phyloP scores from a whole-genome alignment of 2,329 filamentous ascomycete genomes.

The Trichocomaceae sp. region DNA sequence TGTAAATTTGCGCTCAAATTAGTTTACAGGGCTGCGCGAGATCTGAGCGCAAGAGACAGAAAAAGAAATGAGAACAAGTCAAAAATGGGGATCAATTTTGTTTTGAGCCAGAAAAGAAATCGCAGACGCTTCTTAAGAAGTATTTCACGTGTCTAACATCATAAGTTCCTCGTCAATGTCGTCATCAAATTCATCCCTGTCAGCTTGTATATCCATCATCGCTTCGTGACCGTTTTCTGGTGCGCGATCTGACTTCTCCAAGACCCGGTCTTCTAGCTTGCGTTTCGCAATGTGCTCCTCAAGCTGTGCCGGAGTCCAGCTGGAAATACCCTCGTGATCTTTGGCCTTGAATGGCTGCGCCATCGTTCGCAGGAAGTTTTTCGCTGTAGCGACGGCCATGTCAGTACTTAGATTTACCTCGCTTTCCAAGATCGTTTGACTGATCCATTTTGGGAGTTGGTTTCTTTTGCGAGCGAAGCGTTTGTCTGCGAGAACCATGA shows the following conservation, averaged over 20 bases:
- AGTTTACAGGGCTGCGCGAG: background rate
- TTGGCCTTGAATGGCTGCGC: conserved; percentile 76
- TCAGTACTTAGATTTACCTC: conserved; percentile 91
- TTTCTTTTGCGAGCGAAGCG: conserved; percentile 85
- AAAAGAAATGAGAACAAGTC: background rate
- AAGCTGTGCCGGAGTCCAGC: conserved; percentile 78
- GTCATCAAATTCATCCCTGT: conserved; percentile 39
- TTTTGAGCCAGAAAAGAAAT: background rate
- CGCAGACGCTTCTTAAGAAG: background rate
- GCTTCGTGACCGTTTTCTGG: background rate
- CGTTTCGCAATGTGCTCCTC: conserved; percentile 61
- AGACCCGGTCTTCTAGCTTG: conserved; percentile 61
- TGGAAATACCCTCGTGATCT: conserved; percentile 87
- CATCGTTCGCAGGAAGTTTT: conserved; percentile 86
- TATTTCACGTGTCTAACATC: conserved; percentile 19
- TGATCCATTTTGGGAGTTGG: conserved; percentile 96
- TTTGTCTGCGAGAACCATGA: conserved; percentile 95
- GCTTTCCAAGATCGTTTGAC: conserved; percentile 73
- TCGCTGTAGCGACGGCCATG: conserved; percentile 83
- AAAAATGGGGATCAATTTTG: background rate
- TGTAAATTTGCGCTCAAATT: too few species aligned
- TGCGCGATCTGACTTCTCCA: conserved; percentile 15
- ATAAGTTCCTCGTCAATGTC: conserved; percentile 40
- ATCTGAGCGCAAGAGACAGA: background rate
- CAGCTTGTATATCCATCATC: conserved; percentile 16